Evolutionary conservation across 805 yeast genomes (phyloP), one percentile per base, ranked within the genome.

Genomic region (Dipodascus albidus): DNA sequence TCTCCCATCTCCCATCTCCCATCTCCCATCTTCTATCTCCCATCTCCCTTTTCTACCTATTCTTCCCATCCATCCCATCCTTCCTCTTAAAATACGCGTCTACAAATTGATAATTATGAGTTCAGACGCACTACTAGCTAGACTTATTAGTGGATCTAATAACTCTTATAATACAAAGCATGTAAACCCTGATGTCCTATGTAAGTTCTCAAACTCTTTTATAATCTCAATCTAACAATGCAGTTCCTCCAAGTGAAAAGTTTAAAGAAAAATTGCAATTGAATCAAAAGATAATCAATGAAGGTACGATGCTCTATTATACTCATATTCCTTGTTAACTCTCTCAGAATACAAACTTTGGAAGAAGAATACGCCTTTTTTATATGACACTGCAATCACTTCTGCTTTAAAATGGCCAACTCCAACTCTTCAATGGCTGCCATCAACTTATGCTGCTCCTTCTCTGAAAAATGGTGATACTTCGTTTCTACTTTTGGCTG

Each of bases 371-470:
- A 66, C 80, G 1, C 84, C 83, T 8, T 70, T 74, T 49, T 67
- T 81, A 41, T 82, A 82, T 65, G 82, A 79, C 56, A 72, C 78
- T 48, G 67, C 82, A 17, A 71, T 75, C 44, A 76, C 85, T 3
- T 69, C 76, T 41, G 74, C 85, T 3, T 67, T 80, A 41, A 64
- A 74, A 22, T 80, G 85, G 84, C 86, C 87, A 2, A 76, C 84
- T 2, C 62, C 80, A 42, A 70, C 83, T 2, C 74, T 79, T 11
- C 80, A 80, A 63, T 82, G 84, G 79, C 74, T 79, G 50, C 85
- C 85, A 1, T 47, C 55, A 54, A 56, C 49, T 15, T 60, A 51
- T n/a, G 6, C 24, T 11, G 41, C 31, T 17, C 22, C 49, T 14
- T 47, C 15, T 23, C 27, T 49, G 2, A 57, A 57, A 33, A 38